Evolutionary conservation across 2,329 filamentous ascomycete genomes (phyloP).

Genomic region (Colletotrichum tanaceti): DNA sequence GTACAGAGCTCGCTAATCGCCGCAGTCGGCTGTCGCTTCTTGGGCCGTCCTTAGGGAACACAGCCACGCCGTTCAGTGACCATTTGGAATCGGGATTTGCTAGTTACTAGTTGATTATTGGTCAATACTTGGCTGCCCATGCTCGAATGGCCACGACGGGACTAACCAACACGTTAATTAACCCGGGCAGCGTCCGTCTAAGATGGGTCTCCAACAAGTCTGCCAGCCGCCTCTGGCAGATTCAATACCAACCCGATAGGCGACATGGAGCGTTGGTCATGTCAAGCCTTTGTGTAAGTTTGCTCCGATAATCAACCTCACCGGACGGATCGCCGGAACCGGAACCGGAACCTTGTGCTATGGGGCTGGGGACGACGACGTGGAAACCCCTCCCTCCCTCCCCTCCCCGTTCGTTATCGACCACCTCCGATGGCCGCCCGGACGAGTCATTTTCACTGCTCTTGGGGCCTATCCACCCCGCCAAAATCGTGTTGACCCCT

Average conservation of each 20-base stretch:
- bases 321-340: slow-evolving; percentile 34
- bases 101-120: too few relatives aligned
- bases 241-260: not conserved
- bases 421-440: slow-evolving; percentile 20
- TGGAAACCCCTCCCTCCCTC: too few relatives aligned
- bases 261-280: not conserved
- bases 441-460: slow-evolving; percentile 24
- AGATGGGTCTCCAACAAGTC: not conserved
- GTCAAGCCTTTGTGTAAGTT: slow-evolving; percentile 15
- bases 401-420: slow-evolving; percentile 27
- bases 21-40: not conserved
- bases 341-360: slow-evolving; percentile 33
- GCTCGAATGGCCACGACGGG: not conserved
- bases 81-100: not conserved
- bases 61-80: not conserved
- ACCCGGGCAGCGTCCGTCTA: not conserved
- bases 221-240: not conserved
- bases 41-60: not conserved
- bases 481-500: slow-evolving; percentile 29
- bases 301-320: not conserved
- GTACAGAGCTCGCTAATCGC: not conserved
- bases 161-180: too few relatives aligned
- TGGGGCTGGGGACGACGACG: slow-evolving; percentile 8
- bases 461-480: slow-evolving; percentile 22
- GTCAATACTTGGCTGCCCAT: not conserved